Conservation (phyloP, 495 filamentous ascomycete species). For the Glonium stellatum region DNA sequence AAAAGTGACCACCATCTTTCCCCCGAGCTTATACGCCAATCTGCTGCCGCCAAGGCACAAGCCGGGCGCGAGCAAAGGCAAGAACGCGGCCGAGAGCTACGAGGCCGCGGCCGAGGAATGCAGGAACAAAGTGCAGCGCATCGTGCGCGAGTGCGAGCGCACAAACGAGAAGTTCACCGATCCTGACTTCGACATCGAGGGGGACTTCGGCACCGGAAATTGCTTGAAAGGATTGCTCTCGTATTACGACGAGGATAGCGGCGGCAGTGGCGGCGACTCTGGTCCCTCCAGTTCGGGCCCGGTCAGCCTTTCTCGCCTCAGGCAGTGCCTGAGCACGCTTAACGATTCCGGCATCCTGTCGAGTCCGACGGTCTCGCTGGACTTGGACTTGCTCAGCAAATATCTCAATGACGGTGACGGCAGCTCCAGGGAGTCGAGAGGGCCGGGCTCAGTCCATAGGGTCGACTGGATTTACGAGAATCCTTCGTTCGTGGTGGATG, state of each 20-base stretch:
- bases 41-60: slow-evolving; percentile 47
- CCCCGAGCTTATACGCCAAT: slow-evolving; percentile 61
- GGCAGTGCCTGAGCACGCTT: slow-evolving; percentile 13
- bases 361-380: slow-evolving; percentile 47
- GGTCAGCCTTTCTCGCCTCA: slow-evolving; percentile 5
- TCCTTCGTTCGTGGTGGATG: slow-evolving; percentile 23
- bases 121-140: slow-evolving; percentile 66
- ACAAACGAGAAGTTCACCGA: slow-evolving; percentile 89
- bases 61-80: slow-evolving; percentile 43
- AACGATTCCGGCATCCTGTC: slow-evolving; percentile 10
- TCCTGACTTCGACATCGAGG: slow-evolving; percentile 78
- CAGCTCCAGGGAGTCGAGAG: slow-evolving; percentile 5
- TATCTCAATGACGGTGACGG: slow-evolving; percentile 24
- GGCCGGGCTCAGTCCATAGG: slow-evolving; percentile 20
- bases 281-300: neutral
- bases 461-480: slow-evolving; percentile 29
- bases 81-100: slow-evolving; percentile 57
- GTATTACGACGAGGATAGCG: neutral
- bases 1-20: slow-evolving; percentile 63
- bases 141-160: slow-evolving; percentile 71
- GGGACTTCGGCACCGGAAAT: slow-evolving; percentile 40
- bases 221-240: slow-evolving; percentile 20
- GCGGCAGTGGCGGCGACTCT: too few species aligned
- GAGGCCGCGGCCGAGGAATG: slow-evolving; percentile 69
- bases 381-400: slow-evolving; percentile 49